Conservation (phyloP, 1,284 basidiomycete genomes). For the Erythrobasidium hasegawianum region DNA sequence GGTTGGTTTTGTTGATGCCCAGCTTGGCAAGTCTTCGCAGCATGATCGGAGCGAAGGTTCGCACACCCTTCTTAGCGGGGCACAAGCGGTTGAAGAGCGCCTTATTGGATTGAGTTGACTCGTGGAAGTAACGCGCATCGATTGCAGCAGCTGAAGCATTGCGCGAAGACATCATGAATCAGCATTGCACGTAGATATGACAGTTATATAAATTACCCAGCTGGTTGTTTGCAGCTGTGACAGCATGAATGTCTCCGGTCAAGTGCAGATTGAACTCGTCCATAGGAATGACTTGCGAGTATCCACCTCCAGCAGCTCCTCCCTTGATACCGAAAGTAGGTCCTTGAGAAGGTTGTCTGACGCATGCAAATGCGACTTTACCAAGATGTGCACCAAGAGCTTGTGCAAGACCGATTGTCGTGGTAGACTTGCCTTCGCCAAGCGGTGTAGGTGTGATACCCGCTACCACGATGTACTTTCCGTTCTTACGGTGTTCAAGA, state of each 20-base stretch:
- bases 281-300: slow-evolving; percentile 83
- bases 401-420: slow-evolving; percentile 94
- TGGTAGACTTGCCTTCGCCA: slow-evolving; percentile 98
- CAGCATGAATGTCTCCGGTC: slow-evolving; percentile 97
- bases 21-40: slow-evolving; percentile 90
- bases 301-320: slow-evolving; percentile 96
- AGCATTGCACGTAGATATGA: too few relatives aligned
- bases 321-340: slow-evolving; percentile 99
- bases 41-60: slow-evolving; percentile 95
- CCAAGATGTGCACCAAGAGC: slow-evolving; percentile 91
- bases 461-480: slow-evolving; percentile 95
- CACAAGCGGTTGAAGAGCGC: slow-evolving; percentile 88
- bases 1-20: slow-evolving; percentile 90
- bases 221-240: slow-evolving; percentile 95
- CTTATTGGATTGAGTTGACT: slow-evolving; percentile 92
- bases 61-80: slow-evolving; percentile 88
- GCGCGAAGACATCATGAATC: background rate
- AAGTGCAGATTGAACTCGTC: slow-evolving; percentile 82
- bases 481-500: slow-evolving; percentile 78
- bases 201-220: slow-evolving; percentile 58
- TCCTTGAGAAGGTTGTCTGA: slow-evolving; percentile 96
- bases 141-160: slow-evolving; percentile 73
- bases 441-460: slow-evolving; percentile 97
- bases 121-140: slow-evolving; percentile 97
- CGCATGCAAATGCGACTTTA: slow-evolving; percentile 91